phyloP scores from a whole-genome alignment of 768 basidiomycete genomes.

The Mycena metata region DNA sequence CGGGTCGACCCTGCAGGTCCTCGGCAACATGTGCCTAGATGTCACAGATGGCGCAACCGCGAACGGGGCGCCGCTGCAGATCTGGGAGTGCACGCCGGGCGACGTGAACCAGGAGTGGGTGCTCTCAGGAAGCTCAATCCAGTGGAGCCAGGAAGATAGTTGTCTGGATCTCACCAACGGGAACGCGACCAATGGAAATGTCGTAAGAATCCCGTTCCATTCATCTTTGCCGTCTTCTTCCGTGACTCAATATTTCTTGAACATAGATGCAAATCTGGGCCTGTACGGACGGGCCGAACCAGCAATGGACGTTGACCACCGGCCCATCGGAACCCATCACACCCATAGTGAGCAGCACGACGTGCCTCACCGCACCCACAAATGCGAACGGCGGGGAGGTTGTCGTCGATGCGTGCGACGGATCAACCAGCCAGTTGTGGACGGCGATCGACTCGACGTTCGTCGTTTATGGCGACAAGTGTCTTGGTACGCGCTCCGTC shows the following conservation, averaged over 20 bases:
- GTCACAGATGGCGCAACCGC: conserved; percentile 28
- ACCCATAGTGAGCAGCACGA: conserved; percentile 1
- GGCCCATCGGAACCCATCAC: conserved; percentile 17
- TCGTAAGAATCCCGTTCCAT: conserved; percentile 12
- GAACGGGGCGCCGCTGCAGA: conserved; percentile 16
- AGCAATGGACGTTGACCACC: conserved; percentile 36
- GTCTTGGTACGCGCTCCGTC: conserved; percentile 20
- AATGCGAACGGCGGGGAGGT: too few relatives aligned
- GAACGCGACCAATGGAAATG: conserved; percentile 32
- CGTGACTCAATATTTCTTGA: not conserved
- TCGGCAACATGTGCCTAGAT: conserved; percentile 39
- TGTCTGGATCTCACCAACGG: conserved; percentile 35
- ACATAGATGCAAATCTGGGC: conserved; percentile 44
- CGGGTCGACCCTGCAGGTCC: conserved; percentile 36
- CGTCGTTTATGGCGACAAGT: too few relatives aligned
- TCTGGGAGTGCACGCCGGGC: conserved; percentile 12
- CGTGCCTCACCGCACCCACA: too few relatives aligned
- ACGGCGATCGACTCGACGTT: too few relatives aligned
- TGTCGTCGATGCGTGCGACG: too few relatives aligned
- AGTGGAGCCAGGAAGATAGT: conserved; percentile 11
- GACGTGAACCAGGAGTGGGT: conserved; percentile 31
- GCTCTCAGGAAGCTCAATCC: conserved; percentile 19
- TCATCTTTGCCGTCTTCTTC: not conserved
- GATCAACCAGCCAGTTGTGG: too few relatives aligned
- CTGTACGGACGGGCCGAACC: conserved; percentile 40